phyloP scores from a whole-genome alignment of 768 basidiomycete genomes.

The Amanita rubescens region DNA sequence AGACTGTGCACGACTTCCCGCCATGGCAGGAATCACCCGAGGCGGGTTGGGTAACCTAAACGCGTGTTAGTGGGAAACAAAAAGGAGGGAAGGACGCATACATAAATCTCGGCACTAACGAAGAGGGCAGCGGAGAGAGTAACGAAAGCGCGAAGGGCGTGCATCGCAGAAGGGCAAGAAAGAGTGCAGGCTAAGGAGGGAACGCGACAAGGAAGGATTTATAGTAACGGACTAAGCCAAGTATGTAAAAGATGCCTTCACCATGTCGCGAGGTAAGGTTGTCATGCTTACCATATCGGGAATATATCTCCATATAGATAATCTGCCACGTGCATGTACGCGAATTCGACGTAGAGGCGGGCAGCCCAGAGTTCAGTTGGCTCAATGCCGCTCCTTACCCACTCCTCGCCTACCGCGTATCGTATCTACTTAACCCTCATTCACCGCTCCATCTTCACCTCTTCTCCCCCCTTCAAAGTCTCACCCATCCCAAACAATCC shows the following conservation, averaged over 20 bases:
- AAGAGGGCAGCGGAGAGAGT: neutral
- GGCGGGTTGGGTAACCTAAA: slow-evolving; percentile 1
- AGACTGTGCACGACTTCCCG: slow-evolving; percentile 1
- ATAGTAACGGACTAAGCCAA: neutral
- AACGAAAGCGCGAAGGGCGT: neutral
- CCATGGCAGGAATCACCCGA: neutral
- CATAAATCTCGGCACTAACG: slow-evolving; percentile 1
- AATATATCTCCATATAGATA: neutral
- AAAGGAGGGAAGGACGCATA: neutral
- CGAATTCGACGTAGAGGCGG: neutral
- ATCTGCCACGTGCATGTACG: neutral
- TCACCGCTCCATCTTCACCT: neutral
- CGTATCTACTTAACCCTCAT: neutral
- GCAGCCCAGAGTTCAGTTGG: too few species aligned
- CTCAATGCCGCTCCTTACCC: neutral
- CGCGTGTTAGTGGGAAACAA: neutral
- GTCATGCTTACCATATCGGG: neutral
- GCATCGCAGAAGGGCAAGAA: neutral
- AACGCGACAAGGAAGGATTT: neutral
- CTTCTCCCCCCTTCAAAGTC: slow-evolving; percentile 31
- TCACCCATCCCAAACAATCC: slow-evolving; percentile 59
- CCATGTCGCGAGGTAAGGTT: neutral
- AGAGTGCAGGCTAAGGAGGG: neutral
- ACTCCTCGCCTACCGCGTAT: neutral
- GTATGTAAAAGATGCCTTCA: slow-evolving; percentile 4